These are phyloP conservation scores for Gymnopilus junonius DNA, from an alignment of 768 basidiomycete genomes.

Conservation along the genomic window DNA sequence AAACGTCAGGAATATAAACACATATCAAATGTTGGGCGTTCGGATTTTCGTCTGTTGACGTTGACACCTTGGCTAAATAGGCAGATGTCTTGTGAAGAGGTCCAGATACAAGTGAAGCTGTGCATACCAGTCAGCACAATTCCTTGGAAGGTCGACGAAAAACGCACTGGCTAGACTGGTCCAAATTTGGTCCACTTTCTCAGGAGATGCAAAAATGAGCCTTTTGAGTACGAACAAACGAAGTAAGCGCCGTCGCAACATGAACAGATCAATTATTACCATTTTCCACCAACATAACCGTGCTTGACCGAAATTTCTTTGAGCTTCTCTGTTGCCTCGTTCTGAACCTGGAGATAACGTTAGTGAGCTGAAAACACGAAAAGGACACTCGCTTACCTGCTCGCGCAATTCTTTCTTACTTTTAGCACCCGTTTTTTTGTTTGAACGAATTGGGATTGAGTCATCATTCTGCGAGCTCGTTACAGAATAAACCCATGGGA, in stretches of 20 bases:
- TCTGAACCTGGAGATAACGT: constrained; percentile 51
- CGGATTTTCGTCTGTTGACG: constrained; percentile 50
- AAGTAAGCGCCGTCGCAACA: background rate
- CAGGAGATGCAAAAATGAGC: constrained; percentile 66
- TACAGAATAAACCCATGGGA: background rate
- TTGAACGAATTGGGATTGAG: constrained; percentile 68
- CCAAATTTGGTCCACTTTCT: constrained; percentile 71
- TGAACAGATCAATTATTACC: constrained; percentile 40
- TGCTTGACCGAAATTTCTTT: constrained; percentile 62
- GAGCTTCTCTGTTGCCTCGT: constrained; percentile 58
- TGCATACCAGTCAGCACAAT: background rate
- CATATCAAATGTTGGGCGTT: constrained; percentile 71
- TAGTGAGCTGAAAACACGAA: background rate
- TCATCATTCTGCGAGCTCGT: constrained; percentile 53
- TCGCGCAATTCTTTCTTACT: constrained; percentile 81
- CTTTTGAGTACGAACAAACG: constrained; percentile 40
- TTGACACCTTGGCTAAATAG: constrained; percentile 66
- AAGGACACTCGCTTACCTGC: constrained; percentile 43
- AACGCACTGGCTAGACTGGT: constrained; percentile 59
- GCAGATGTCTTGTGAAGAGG: constrained; percentile 64
- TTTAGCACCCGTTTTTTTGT: constrained; percentile 71
- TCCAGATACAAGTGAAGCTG: constrained; percentile 70
- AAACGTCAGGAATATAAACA: constrained; percentile 73
- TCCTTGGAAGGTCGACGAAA: background rate
- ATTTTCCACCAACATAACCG: constrained; percentile 67